A percentile compares a stretch with the other conserved stretches of the same genome.
These are phyloP conservation scores for Trametes cingulata DNA, from an alignment of 768 basidiomycete genomes.

Conservation along the genomic window DNA sequence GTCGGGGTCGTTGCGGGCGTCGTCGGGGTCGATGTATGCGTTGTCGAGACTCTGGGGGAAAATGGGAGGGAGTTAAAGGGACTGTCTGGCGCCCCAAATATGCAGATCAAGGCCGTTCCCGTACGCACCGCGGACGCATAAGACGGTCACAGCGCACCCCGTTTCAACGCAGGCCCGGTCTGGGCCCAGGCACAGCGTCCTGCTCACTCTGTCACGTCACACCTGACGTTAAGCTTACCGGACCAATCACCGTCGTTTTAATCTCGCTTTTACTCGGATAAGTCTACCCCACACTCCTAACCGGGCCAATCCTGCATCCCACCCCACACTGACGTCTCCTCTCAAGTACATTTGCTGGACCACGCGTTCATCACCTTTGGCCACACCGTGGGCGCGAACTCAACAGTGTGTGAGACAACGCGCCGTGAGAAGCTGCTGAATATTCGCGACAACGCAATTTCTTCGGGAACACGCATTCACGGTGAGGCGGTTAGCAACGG, in stretches of 20 bases:
- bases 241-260: slow-evolving; percentile 6
- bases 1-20: slow-evolving; percentile 10
- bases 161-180: slow-evolving; percentile 12
- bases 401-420: too few species aligned
- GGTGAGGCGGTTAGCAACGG: slow-evolving; percentile 5
- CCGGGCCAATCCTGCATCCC: not conserved
- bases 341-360: not conserved
- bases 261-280: slow-evolving; percentile 7
- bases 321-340: slow-evolving; percentile 19
- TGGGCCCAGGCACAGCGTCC: slow-evolving; percentile 8
- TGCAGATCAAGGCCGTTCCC: slow-evolving; percentile 8
- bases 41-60: slow-evolving; percentile 4
- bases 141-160: slow-evolving; percentile 4
- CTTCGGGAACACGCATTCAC: not conserved
- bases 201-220: slow-evolving; percentile 15
- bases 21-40: slow-evolving; percentile 14
- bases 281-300: slow-evolving; percentile 11
- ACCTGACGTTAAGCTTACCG: not conserved
- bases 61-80: not conserved
- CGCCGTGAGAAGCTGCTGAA: not conserved
- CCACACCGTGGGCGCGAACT: not conserved
- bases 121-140: slow-evolving; percentile 1
- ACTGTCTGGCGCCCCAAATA: slow-evolving; percentile 16
- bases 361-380: not conserved
- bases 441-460: not conserved